These are phyloP conservation scores for Solanum clarkiae DNA, from an alignment of 257 asterid species.

Conservation along the genomic window DNA sequence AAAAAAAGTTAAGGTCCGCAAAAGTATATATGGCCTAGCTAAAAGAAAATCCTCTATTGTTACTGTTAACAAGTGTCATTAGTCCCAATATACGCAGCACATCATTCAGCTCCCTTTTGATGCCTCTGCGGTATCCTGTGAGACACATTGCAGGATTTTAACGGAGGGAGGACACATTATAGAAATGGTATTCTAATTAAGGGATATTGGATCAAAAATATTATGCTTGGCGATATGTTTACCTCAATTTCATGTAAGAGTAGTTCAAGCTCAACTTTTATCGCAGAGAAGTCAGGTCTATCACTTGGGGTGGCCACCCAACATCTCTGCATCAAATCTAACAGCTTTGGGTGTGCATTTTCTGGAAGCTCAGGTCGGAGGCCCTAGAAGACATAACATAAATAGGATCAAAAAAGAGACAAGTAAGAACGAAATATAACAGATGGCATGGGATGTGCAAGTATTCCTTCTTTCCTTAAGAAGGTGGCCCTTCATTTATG, in stretches of 20 bases:
- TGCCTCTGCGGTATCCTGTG: slow-evolving; percentile 27
- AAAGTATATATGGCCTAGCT: neutral
- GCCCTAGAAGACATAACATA: slow-evolving; percentile 35
- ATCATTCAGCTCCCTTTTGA: slow-evolving; percentile 21
- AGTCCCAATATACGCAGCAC: neutral
- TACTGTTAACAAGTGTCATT: slow-evolving; percentile 13
- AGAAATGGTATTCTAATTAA: neutral
- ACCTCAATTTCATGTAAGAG: slow-evolving; percentile 50
- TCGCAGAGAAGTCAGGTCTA: slow-evolving; percentile 67
- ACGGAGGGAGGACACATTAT: neutral
- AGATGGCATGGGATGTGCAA: neutral
- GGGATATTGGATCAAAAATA: neutral
- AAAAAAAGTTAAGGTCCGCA: neutral
- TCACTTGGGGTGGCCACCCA: slow-evolving; percentile 58
- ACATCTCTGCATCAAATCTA: slow-evolving; percentile 69
- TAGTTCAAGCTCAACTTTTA: slow-evolving; percentile 53
- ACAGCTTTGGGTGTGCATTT: slow-evolving; percentile 47
- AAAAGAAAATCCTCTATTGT: slow-evolving; percentile 5
- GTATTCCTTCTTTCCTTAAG: neutral
- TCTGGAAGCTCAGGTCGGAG: slow-evolving; percentile 78
- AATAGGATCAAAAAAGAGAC: neutral
- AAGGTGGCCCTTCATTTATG: neutral
- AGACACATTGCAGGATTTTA: neutral
- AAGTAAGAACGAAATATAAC: neutral
- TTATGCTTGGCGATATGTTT: neutral